Evolutionary conservation across 495 filamentous ascomycete genomes (phyloP).

Genomic region (Xanthoparmelia taractica): DNA sequence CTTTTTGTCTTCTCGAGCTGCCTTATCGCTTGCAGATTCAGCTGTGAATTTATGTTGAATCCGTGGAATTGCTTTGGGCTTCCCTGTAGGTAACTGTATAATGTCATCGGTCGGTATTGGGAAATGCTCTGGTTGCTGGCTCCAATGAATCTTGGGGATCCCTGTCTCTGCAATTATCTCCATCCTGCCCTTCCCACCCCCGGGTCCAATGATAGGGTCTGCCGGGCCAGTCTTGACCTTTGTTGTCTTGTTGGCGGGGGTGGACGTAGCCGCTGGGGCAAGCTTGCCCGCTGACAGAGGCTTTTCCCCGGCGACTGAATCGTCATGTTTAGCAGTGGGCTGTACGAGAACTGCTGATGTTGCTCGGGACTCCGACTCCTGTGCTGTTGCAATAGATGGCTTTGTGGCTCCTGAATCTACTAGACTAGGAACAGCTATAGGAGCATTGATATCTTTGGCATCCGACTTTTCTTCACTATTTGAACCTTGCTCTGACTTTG

Average conservation of each 20-base stretch:
- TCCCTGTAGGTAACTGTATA: slow-evolving; percentile 67
- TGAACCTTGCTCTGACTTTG: slow-evolving; percentile 10
- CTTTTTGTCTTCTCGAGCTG: slow-evolving; percentile 54
- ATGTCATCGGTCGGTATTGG: slow-evolving; percentile 60
- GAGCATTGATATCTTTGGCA: slow-evolving; percentile 10
- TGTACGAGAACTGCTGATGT: not conserved
- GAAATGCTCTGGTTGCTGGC: slow-evolving; percentile 61
- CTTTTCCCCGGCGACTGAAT: not conserved
- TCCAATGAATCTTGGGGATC: slow-evolving; percentile 53
- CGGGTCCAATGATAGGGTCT: slow-evolving; percentile 23
- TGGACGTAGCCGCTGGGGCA: slow-evolving; percentile 6
- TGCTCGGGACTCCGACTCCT: slow-evolving; percentile 13
- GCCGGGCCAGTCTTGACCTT: slow-evolving; percentile 19
- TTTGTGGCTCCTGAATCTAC: slow-evolving; percentile 1
- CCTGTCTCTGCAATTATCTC: slow-evolving; percentile 35
- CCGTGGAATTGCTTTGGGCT: slow-evolving; percentile 58
- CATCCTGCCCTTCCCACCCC: slow-evolving; percentile 34
- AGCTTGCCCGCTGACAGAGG: not conserved
- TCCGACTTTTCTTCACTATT: not conserved
- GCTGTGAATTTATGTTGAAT: slow-evolving; percentile 65
- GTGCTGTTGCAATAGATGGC: slow-evolving; percentile 1
- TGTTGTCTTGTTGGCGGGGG: slow-evolving; percentile 12
- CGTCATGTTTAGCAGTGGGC: slow-evolving; percentile 1
- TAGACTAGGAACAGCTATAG: slow-evolving; percentile 14
- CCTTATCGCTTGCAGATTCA: slow-evolving; percentile 53